Conservation (phyloP, 345 rosid genomes). For the Salix purpurea region DNA sequence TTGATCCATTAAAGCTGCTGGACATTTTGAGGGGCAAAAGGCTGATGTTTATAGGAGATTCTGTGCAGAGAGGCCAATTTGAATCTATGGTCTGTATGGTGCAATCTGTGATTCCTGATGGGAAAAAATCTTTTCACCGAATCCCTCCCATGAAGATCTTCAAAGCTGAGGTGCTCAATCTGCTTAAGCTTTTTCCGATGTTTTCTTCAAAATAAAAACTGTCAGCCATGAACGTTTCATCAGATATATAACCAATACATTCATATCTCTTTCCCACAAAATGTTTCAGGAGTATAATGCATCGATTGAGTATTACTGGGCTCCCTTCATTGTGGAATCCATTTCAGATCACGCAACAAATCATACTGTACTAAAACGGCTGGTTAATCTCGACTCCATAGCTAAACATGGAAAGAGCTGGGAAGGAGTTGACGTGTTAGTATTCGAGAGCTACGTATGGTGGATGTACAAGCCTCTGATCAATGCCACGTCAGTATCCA, state of each 20-base stretch:
- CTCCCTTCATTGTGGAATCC: conserved; percentile 84
- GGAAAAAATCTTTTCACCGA: conserved; percentile 60
- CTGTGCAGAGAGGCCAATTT: conserved; percentile 82
- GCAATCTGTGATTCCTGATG: conserved; percentile 70
- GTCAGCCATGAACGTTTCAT: neutral
- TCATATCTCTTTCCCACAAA: neutral
- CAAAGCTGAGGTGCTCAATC: conserved; percentile 53
- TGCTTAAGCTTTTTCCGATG: neutral
- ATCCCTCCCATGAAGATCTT: conserved; percentile 89
- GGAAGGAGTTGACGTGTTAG: conserved; percentile 64
- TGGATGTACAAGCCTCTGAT: conserved; percentile 88
- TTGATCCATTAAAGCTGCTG: conserved; percentile 70
- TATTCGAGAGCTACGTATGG: conserved; percentile 92
- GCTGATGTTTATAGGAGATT: conserved; percentile 88
- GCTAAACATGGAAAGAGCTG: conserved; percentile 75
- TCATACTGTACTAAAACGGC: conserved; percentile 67
- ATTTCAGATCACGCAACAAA: conserved; percentile 91
- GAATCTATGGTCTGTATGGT: conserved; percentile 87
- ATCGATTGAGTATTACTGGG: conserved; percentile 89
- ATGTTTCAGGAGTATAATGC: conserved; percentile 64
- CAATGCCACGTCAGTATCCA: conserved; percentile 70
- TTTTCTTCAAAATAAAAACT: neutral
- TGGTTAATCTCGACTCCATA: conserved; percentile 76
- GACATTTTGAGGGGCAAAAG: conserved; percentile 69
- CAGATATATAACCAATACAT: neutral